Evolutionary conservation across 306 rosid species (phyloP).

Genomic region (Sicyos baderoa): DNA sequence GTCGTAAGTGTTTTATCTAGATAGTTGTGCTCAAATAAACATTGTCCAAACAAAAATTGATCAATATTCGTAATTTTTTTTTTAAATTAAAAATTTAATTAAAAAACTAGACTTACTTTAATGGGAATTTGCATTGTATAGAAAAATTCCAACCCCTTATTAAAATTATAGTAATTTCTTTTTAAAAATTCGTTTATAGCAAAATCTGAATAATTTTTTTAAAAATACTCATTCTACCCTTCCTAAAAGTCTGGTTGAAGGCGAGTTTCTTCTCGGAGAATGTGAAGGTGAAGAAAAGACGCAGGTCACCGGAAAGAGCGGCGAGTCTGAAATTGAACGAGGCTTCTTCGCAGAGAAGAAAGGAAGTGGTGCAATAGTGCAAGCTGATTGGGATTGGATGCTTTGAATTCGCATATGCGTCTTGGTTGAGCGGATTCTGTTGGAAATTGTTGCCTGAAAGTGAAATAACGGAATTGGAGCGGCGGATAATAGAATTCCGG

Average conservation of each 20-base stretch:
- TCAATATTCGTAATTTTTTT: too few species aligned
- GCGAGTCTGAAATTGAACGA: not conserved
- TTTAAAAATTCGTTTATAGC: too few species aligned
- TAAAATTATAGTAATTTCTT: too few species aligned
- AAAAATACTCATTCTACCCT: too few species aligned
- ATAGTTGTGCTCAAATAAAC: too few species aligned
- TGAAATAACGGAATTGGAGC: not conserved
- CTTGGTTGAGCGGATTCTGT: slow-evolving; percentile 3
- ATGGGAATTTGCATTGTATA: too few species aligned
- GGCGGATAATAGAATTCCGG: not conserved
- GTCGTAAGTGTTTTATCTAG: too few species aligned
- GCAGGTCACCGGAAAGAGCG: slow-evolving; percentile 25
- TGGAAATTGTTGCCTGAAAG: not conserved
- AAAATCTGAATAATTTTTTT: too few species aligned
- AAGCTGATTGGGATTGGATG: not conserved
- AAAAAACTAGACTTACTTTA: too few species aligned
- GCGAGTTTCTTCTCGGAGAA: slow-evolving; percentile 25
- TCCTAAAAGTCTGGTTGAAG: slow-evolving; percentile 61
- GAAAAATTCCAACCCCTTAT: too few species aligned
- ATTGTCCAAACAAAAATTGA: too few species aligned
- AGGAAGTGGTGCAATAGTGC: not conserved
- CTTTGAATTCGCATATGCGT: not conserved
- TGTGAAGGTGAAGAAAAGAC: slow-evolving; percentile 33
- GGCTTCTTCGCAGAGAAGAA: slow-evolving; percentile 2
- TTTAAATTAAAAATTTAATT: too few species aligned